phyloP scores from a whole-genome alignment of 106 monocot genomes.

The Triglochin maritima region DNA sequence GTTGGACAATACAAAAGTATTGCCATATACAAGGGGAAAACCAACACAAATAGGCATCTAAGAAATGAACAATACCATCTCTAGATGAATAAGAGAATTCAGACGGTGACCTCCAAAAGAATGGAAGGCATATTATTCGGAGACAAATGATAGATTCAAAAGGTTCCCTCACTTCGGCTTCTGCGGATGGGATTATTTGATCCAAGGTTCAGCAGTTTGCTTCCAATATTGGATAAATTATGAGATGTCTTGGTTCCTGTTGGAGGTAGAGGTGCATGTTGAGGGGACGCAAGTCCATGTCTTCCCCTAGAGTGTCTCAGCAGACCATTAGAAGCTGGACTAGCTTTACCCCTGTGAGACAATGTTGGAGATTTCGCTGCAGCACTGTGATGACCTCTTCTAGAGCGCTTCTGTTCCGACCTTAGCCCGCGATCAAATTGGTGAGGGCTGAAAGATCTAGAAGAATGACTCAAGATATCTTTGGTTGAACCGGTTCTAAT shows the following conservation, averaged over 20 bases:
- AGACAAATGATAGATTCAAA: conserved; percentile 3
- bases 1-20: too few relatives aligned
- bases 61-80: too few relatives aligned
- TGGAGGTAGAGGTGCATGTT: conserved; percentile 8
- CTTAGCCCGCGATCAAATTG: conserved; percentile 20
- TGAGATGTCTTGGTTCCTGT: conserved; percentile 6
- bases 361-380: conserved; percentile 11
- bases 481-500: conserved; percentile 31
- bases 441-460: conserved; percentile 18
- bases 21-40: too few relatives aligned
- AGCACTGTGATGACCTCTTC: conserved; percentile 5
- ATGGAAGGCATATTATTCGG: too few relatives aligned
- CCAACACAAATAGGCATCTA: too few relatives aligned
- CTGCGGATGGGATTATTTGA: conserved; percentile 19
- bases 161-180: conserved; percentile 30
- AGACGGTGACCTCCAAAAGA: too few relatives aligned
- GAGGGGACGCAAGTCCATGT: conserved; percentile 7
- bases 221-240: conserved; percentile 1
- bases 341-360: conserved; percentile 8
- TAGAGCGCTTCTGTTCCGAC: conserved; percentile 23
- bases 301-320: conserved; percentile 18
- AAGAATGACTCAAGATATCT: conserved; percentile 25
- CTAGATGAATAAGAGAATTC: too few relatives aligned
- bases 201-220: conserved; percentile 12
- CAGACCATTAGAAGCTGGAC: conserved; percentile 2